phyloP scores from a whole-genome alignment of 768 basidiomycete genomes.

The Suillus brevipes region DNA sequence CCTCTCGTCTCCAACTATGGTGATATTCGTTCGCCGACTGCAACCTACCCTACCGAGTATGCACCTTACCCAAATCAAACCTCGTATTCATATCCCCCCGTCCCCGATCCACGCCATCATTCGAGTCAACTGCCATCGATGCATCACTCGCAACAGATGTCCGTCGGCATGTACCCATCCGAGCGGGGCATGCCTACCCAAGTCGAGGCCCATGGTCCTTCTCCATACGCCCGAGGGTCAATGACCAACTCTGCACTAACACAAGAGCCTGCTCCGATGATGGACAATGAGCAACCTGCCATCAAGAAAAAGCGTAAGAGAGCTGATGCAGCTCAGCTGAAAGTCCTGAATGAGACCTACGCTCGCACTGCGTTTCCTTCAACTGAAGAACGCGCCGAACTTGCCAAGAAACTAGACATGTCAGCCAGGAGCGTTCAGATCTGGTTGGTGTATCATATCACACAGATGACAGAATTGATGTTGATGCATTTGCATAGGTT shows the following conservation, averaged over 20 bases:
- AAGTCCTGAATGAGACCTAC: slow-evolving; percentile 80
- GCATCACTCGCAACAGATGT: slow-evolving; percentile 31
- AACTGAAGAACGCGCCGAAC: slow-evolving; percentile 77
- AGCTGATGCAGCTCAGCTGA: slow-evolving; percentile 77
- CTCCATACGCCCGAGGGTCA: slow-evolving; percentile 51
- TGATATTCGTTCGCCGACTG: slow-evolving; percentile 63
- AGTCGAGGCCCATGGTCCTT: slow-evolving; percentile 39
- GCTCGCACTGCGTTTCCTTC: slow-evolving; percentile 83
- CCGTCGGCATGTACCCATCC: slow-evolving; percentile 28
- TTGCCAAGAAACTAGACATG: slow-evolving; percentile 81
- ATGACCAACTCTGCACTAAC: slow-evolving; percentile 34
- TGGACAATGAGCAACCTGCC: slow-evolving; percentile 58
- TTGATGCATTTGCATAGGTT: slow-evolving; percentile 55
- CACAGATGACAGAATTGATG: slow-evolving; percentile 17
- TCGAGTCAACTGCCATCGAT: slow-evolving; percentile 25
- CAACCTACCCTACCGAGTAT: slow-evolving; percentile 60
- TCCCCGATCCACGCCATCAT: slow-evolving; percentile 39
- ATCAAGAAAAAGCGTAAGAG: slow-evolving; percentile 90
- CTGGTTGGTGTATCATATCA: slow-evolving; percentile 52
- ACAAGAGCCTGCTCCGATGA: slow-evolving; percentile 33
- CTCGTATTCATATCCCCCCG: slow-evolving; percentile 33
- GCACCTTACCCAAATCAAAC: slow-evolving; percentile 42
- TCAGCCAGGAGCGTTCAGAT: slow-evolving; percentile 84
- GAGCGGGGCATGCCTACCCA: slow-evolving; percentile 41
- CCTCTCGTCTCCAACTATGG: slow-evolving; percentile 37